phyloP scores from a whole-genome alignment of 1,139 yeast species.

The Yamadazyma trypodendri region DNA sequence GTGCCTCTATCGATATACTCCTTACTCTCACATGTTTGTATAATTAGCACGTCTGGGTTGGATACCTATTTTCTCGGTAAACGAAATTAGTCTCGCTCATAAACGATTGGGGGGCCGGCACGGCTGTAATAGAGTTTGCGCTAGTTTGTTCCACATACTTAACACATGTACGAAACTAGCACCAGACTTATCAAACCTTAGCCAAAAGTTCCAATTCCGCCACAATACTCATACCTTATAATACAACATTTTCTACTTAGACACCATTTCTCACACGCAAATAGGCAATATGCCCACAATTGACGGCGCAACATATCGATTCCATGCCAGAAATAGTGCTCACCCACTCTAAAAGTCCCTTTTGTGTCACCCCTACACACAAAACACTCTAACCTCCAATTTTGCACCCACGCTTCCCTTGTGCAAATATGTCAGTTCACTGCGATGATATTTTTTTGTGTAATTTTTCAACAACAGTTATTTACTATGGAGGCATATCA shows the following conservation, averaged over 20 bases:
- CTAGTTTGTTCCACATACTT: neutral
- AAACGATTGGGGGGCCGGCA: conserved; percentile 1
- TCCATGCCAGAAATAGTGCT: too few species aligned
- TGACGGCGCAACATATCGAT: too few species aligned
- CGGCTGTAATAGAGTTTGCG: neutral
- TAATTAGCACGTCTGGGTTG: neutral
- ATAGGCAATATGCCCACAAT: too few species aligned
- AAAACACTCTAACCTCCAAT: too few species aligned
- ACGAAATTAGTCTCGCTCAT: conserved; percentile 1
- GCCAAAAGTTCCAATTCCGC: neutral
- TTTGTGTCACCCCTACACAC: too few species aligned
- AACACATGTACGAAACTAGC: neutral
- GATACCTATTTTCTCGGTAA: neutral
- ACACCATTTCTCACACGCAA: too few species aligned
- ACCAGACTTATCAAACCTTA: neutral
- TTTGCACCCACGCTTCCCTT: too few species aligned
- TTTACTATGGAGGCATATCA: conserved; percentile 73
- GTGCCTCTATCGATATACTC: neutral
- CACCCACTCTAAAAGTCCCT: too few species aligned
- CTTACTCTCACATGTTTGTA: neutral
- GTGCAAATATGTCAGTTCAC: too few species aligned
- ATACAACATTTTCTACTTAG: neutral
- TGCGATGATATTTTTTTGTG: conserved; percentile 4
- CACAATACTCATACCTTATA: neutral
- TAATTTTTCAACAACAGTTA: conserved; percentile 5